Evolutionary conservation across 2,329 filamentous ascomycete genomes (phyloP), one percentile per base, ranked within the genome.

Genomic region (Ilyonectria robusta): DNA sequence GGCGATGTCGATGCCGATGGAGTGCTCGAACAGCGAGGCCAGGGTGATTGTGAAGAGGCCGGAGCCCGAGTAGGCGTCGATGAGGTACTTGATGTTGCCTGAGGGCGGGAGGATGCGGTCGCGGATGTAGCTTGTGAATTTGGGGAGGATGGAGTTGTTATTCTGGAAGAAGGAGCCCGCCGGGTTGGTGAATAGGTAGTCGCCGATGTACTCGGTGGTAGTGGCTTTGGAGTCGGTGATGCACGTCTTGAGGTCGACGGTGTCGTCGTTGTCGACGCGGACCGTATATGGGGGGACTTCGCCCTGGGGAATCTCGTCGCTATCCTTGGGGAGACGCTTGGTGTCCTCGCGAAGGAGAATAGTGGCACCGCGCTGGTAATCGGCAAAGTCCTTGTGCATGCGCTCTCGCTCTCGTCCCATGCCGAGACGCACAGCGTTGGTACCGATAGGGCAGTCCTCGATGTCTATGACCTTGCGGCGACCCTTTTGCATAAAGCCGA

Each of bases 161-260:
- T 99, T 99, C 79, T 99, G 96, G 88, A 99, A 99, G 85, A 99
- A 99, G 59, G 94, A 91, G 66, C 95, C 95, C 11, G 96, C 96
- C 3, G 93, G 94, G 83, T 97, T 98, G 79, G 91, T 91, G 83
- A 99, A 97, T 77, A 91, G 85, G 84, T 92, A 96, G 80, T 90
- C 84, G 77, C 92, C 94, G 69, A 99, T 89, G 82, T 97, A 98
- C 81, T 99, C 96, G 33, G 93, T 95, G 4, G 93, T 91, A 57
- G 87, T 93, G 70, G 88, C 92, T 72, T 95, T 97, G 79, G 90
- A 89, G 82, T 98, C 91, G 4, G 95, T 97, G 72, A 97, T 89
- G 84, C 94, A 98, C 4, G 91, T 93, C 81, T 98, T 98, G 79
- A 92, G 85, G 79, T 98, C 93, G 19, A 90, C 86, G 76, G 92